phyloP scores from a whole-genome alignment of 2,329 filamentous ascomycete species.

The Cordyceps fumosorosea region DNA sequence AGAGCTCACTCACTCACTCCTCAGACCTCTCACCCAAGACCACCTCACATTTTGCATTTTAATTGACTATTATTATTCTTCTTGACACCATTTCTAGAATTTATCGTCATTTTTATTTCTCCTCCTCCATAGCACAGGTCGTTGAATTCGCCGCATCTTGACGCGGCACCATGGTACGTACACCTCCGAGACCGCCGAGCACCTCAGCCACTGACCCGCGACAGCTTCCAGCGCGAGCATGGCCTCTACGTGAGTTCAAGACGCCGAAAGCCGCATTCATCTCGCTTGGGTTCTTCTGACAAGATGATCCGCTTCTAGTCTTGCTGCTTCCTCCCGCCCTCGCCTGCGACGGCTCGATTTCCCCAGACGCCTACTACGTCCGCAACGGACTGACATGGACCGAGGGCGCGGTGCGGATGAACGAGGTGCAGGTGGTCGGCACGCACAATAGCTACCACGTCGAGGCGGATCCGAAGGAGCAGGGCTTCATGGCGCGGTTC shows the following conservation, averaged over 20 bases:
- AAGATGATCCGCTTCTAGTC: background rate
- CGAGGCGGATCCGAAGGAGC: conserved; percentile 36
- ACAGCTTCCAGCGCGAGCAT: too few species aligned
- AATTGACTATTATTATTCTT: too few species aligned
- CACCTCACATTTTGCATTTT: too few species aligned
- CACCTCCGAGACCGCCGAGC: too few species aligned
- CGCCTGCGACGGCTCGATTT: background rate
- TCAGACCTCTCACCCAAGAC: background rate
- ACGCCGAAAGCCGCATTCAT: too few species aligned
- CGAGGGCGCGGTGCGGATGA: conserved; percentile 34
- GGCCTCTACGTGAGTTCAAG: too few species aligned
- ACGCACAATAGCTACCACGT: conserved; percentile 47
- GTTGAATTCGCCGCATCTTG: too few species aligned
- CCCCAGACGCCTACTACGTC: conserved; percentile 15
- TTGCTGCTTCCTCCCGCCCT: background rate
- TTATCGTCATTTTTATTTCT: too few species aligned
- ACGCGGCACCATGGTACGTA: too few species aligned
- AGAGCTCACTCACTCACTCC: background rate
- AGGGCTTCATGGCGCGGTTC: conserved; percentile 31
- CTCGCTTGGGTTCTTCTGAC: background rate
- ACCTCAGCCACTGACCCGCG: too few species aligned
- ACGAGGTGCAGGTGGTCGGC: conserved; percentile 45
- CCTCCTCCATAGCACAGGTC: too few species aligned
- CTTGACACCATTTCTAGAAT: too few species aligned
- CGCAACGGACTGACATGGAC: conserved; percentile 28